A percentile compares a stretch with the other conserved stretches of the same genome.
Evolutionary conservation across 345 rosid genomes (phyloP).

Genomic region (sweet orange (Citrus sinensis)): DVS_A1.0 CM039168.1:5438001-5438500

Average conservation of each 20-base stretch:
- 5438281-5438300: background rate
- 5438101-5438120: background rate
- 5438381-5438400: background rate
- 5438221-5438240: background rate
- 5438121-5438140: conserved; percentile 16
- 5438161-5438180: conserved; percentile 50
- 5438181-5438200: background rate
- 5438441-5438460: background rate
- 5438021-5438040: background rate
- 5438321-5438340: background rate
- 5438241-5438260: background rate
- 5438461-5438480: background rate
- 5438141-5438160: conserved; percentile 53
- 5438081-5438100: background rate
- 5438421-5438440: background rate
- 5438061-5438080: background rate
- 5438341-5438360: background rate
- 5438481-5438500: background rate
- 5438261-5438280: background rate
- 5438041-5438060: background rate
- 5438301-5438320: background rate
- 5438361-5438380: background rate
- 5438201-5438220: background rate
- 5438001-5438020: background rate
- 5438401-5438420: background rate